phyloP scores from a whole-genome alignment of 148 eudicot species.

The Rhododendron griersonianum region DNA sequence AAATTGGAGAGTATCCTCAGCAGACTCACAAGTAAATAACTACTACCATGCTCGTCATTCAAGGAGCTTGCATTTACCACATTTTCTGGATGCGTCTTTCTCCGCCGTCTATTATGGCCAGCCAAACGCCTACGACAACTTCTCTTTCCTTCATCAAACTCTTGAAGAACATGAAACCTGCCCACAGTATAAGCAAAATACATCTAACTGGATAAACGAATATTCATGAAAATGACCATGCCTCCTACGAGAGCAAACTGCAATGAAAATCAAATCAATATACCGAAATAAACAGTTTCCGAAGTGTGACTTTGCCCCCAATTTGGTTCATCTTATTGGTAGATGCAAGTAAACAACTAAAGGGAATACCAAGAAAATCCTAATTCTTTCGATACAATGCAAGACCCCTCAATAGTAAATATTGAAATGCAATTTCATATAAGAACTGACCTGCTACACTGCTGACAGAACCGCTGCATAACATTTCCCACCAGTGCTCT shows the following conservation, averaged over 20 bases:
- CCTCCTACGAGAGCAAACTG: background rate
- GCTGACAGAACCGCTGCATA: constrained; percentile 93
- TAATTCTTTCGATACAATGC: background rate
- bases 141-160: constrained; percentile 96
- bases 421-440: background rate
- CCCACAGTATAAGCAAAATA: constrained; percentile 6
- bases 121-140: constrained; percentile 96
- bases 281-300: background rate
- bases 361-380: background rate
- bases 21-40: constrained; percentile 54
- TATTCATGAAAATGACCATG: background rate
- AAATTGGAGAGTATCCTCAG: constrained; percentile 68
- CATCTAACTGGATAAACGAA: background rate
- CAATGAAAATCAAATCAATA: background rate
- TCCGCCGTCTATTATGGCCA: constrained; percentile 85
- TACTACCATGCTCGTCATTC: constrained; percentile 54
- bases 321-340: background rate
- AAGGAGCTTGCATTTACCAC: constrained; percentile 33
- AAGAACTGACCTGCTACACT: constrained; percentile 77
- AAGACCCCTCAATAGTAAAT: background rate
- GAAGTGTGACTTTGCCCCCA: background rate
- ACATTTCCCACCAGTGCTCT: constrained; percentile 62
- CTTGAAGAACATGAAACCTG: constrained; percentile 90
- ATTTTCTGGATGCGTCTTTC: constrained; percentile 78
- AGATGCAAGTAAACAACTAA: background rate